These are phyloP conservation scores for Solanum appendiculatum DNA, from an alignment of 257 asterid genomes.

Conservation along the genomic window DNA sequence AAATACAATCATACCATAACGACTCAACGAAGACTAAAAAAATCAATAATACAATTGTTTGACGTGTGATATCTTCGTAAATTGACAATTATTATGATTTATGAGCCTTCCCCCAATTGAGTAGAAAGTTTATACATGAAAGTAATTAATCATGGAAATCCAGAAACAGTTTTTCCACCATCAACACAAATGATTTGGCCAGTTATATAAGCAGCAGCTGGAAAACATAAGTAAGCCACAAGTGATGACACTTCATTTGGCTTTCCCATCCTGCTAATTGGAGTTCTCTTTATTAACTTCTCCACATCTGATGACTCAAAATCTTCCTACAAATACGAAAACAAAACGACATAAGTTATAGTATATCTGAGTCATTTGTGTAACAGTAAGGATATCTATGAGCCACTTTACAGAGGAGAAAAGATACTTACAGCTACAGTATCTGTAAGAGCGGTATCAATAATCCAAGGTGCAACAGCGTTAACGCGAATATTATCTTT, in stretches of 20 bases:
- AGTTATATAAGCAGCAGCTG: neutral
- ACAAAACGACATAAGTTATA: neutral
- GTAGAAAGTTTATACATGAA: neutral
- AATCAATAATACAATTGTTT: neutral
- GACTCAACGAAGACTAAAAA: neutral
- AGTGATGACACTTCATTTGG: neutral
- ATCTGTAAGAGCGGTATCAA: neutral
- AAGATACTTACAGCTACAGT: neutral
- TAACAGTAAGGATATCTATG: neutral
- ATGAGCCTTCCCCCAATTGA: neutral
- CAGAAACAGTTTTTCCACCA: neutral
- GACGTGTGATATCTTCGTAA: neutral
- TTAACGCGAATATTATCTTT: neutral
- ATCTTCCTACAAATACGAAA: neutral
- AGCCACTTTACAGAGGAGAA: neutral
- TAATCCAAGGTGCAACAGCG: neutral
- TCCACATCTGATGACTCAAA: neutral
- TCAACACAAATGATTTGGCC: neutral
- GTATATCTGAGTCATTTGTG: neutral
- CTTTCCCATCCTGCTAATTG: neutral
- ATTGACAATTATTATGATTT: neutral
- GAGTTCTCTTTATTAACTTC: neutral
- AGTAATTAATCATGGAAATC: neutral
- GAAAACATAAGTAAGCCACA: neutral
- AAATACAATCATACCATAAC: neutral